Conservation (phyloP, 108 stramenopile genomes). For the Skeletonema grethae region DNA sequence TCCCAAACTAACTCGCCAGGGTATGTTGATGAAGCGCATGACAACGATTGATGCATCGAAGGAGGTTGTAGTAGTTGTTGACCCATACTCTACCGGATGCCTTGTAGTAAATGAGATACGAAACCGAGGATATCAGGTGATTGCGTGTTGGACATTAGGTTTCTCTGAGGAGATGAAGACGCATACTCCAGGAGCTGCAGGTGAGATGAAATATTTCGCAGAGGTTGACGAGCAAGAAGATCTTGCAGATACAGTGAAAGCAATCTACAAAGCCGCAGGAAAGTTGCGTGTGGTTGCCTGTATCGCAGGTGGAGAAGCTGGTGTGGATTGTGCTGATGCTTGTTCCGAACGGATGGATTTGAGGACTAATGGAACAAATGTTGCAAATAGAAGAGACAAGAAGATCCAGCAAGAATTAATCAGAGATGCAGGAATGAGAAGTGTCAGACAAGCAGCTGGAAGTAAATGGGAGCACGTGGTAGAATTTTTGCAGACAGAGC, state of each 20-base stretch:
- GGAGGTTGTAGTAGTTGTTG: conserved; percentile 57
- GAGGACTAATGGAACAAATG: conserved; percentile 53
- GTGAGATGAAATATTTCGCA: conserved; percentile 25
- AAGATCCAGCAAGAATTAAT: conserved; percentile 55
- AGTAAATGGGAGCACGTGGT: conserved; percentile 24
- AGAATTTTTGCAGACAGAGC: conserved; percentile 38
- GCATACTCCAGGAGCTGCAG: conserved; percentile 20
- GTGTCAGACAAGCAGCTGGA: conserved; percentile 56
- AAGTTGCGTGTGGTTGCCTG: conserved; percentile 37
- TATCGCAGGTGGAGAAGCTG: conserved; percentile 49
- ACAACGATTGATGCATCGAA: conserved; percentile 32
- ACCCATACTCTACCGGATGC: conserved; percentile 65
- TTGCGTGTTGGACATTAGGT: conserved; percentile 21
- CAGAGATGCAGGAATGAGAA: conserved; percentile 44
- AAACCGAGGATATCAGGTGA: conserved; percentile 27
- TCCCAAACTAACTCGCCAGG: conserved; percentile 53
- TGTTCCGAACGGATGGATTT: conserved; percentile 44
- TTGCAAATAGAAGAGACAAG: conserved; percentile 47
- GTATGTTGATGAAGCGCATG: conserved; percentile 22
- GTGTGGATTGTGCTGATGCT: conserved; percentile 41
- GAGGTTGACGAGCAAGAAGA: conserved; percentile 28
- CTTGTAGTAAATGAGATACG: conserved; percentile 41
- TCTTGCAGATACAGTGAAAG: conserved; percentile 31
- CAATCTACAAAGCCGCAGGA: conserved; percentile 27
- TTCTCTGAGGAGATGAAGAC: conserved; percentile 34